Conservation (phyloP, 2,329 filamentous ascomycete species). For the Ceratocystis huliohia region DNA sequence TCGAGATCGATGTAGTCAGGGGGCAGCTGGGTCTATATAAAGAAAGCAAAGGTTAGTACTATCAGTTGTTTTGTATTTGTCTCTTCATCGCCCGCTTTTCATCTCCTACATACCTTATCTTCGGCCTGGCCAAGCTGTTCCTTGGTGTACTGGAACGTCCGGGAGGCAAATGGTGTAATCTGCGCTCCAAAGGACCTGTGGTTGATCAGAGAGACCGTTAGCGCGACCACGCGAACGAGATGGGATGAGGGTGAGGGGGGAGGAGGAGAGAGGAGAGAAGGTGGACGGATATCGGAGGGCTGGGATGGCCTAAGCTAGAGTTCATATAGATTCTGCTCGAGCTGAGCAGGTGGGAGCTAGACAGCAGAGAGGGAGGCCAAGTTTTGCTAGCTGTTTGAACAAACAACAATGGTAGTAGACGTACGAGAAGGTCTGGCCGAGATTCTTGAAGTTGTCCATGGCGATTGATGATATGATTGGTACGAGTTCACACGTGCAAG, state of each 20-base stretch:
- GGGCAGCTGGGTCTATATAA: constrained; percentile 72
- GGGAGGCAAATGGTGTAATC: constrained; percentile 83
- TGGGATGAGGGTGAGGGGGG: background rate
- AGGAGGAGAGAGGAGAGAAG: background rate
- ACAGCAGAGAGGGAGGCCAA: background rate
- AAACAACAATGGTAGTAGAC: background rate
- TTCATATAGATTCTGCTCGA: background rate
- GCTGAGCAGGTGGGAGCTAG: background rate
- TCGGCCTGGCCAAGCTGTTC: constrained; percentile 91
- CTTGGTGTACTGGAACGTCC: constrained; percentile 94
- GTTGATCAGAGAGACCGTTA: background rate
- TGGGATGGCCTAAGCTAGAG: background rate
- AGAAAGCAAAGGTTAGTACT: constrained; percentile 1
- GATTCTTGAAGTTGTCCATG: constrained; percentile 21
- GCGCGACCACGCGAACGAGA: background rate
- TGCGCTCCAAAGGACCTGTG: constrained; percentile 54
- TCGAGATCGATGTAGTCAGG: constrained; percentile 97
- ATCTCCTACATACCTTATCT: constrained; percentile 55
- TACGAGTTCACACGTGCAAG: background rate
- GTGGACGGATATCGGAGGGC: background rate
- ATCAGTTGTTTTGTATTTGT: background rate
- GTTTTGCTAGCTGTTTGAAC: too few relatives aligned
- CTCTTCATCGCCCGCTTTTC: too few relatives aligned
- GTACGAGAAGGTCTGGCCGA: constrained; percentile 22
- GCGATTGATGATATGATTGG: background rate